A percentile compares a stretch with the other conserved stretches of the same genome.
Conservation (phyloP, 352 stramenopile genomes). For the Globisporangium megalacanthum region DNA sequence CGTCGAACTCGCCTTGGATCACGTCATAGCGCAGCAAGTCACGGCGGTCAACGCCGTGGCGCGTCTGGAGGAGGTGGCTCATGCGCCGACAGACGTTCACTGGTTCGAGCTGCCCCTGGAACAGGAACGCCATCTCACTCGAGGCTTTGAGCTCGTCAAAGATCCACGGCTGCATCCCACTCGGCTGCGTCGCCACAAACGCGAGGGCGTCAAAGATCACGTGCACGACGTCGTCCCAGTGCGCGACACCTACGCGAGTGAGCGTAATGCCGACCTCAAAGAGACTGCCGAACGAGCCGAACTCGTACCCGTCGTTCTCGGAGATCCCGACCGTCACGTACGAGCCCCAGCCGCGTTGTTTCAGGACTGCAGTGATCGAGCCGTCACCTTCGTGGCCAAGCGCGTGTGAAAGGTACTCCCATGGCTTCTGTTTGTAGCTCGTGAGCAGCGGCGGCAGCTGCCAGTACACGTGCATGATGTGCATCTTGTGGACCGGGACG, state of each 20-base stretch:
- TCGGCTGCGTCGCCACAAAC: slow-evolving; percentile 12
- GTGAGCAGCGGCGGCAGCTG: slow-evolving; percentile 35
- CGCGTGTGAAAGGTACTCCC: slow-evolving; percentile 40
- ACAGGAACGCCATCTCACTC: slow-evolving; percentile 48
- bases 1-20: slow-evolving; percentile 45
- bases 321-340: slow-evolving; percentile 41
- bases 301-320: slow-evolving; percentile 53
- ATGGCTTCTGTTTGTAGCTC: slow-evolving; percentile 44
- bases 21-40: slow-evolving; percentile 59
- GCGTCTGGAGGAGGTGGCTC: slow-evolving; percentile 51
- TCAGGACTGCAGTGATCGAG: slow-evolving; percentile 36
- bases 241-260: slow-evolving; percentile 30
- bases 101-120: slow-evolving; percentile 48
- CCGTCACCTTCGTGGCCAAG: slow-evolving; percentile 49
- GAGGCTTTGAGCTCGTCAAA: slow-evolving; percentile 52
- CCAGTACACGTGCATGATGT: slow-evolving; percentile 46
- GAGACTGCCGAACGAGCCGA: slow-evolving; percentile 46
- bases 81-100: slow-evolving; percentile 36
- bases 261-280: slow-evolving; percentile 55
- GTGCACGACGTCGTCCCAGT: slow-evolving; percentile 39
- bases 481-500: slow-evolving; percentile 39
- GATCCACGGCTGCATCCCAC: slow-evolving; percentile 32
- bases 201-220: slow-evolving; percentile 43
- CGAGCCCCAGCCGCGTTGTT: slow-evolving; percentile 32
- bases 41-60: slow-evolving; percentile 26